Conservation (phyloP, 2,329 filamentous ascomycete species). For the Cladosporium austrohemisphaericum region DNA sequence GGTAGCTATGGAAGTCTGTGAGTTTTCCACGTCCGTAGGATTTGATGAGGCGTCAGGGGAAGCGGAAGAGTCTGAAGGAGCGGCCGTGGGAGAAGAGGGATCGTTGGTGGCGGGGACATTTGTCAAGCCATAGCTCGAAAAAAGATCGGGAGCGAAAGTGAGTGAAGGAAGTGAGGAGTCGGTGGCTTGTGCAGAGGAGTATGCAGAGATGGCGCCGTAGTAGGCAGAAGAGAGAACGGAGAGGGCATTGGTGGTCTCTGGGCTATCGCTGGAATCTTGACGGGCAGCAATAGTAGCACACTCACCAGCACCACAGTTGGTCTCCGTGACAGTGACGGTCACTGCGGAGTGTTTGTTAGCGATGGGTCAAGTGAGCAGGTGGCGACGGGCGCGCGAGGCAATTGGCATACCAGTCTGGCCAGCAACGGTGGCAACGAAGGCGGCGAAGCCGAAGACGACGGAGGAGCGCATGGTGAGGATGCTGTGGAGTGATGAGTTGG, state of each 20-base stretch:
- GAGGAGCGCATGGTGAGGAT: constrained; percentile 12
- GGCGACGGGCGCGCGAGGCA: background rate
- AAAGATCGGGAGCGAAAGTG: constrained; percentile 19
- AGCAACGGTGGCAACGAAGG: constrained; percentile 10
- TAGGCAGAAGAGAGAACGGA: constrained; percentile 11
- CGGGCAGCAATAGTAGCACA: constrained; percentile 14
- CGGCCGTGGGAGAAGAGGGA: background rate
- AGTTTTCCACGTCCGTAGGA: constrained; percentile 9
- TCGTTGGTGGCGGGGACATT: constrained; percentile 6
- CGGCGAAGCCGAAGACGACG: constrained; percentile 13
- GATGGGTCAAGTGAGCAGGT: background rate
- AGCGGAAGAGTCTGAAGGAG: constrained; percentile 4
- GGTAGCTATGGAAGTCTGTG: constrained; percentile 12
- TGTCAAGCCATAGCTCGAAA: constrained; percentile 20
- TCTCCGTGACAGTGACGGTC: constrained; percentile 14
- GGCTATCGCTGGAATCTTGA: constrained; percentile 12
- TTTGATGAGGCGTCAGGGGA: background rate
- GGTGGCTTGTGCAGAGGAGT: constrained; percentile 19
- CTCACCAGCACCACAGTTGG: constrained; percentile 15
- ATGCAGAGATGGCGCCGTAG: constrained; percentile 17
- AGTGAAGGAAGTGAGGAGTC: constrained; percentile 15
- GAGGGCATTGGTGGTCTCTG: constrained; percentile 13
- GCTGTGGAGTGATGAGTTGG: constrained; percentile 2
- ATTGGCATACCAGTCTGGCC: constrained; percentile 10
- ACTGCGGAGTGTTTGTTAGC: constrained; percentile 10